Conservation (phyloP, 2,329 filamentous ascomycete species). For the Ploettnerulaceae sp. region DNA sequence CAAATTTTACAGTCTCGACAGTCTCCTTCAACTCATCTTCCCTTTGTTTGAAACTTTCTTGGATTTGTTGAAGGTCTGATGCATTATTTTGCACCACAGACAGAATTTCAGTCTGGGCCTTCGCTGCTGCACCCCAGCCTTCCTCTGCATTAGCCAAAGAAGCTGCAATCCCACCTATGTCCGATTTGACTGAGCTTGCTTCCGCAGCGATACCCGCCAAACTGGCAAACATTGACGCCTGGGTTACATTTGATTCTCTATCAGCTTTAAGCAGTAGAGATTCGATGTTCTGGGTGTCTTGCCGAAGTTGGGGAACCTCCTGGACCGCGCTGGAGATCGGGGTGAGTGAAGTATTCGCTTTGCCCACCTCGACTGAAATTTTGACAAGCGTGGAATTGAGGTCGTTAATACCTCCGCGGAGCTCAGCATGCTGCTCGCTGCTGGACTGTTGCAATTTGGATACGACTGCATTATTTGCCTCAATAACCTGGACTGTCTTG, state of each 20-base stretch:
- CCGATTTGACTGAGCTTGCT: background rate
- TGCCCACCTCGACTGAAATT: background rate
- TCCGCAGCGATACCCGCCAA: background rate
- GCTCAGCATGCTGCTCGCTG: background rate
- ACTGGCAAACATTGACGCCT: background rate
- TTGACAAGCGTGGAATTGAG: background rate
- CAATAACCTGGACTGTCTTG: background rate
- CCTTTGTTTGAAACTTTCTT: background rate
- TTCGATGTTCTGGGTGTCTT: background rate
- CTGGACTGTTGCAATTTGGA: background rate
- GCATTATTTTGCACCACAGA: background rate
- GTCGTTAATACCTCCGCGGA: background rate
- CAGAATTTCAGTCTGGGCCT: background rate
- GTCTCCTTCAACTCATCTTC: background rate
- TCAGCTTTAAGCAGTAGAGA: background rate
- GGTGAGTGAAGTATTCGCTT: background rate
- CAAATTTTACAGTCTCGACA: background rate
- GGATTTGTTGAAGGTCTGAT: background rate
- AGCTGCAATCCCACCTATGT: background rate
- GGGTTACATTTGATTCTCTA: background rate
- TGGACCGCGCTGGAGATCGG: background rate
- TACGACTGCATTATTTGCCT: background rate
- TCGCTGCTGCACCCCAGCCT: background rate
- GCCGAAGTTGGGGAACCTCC: background rate
- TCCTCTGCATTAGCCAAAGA: background rate